A percentile compares a stretch with the other conserved stretches of the same genome.
phyloP scores from a whole-genome alignment of 208 protist species.

The Pavlovales sp. region DNA sequence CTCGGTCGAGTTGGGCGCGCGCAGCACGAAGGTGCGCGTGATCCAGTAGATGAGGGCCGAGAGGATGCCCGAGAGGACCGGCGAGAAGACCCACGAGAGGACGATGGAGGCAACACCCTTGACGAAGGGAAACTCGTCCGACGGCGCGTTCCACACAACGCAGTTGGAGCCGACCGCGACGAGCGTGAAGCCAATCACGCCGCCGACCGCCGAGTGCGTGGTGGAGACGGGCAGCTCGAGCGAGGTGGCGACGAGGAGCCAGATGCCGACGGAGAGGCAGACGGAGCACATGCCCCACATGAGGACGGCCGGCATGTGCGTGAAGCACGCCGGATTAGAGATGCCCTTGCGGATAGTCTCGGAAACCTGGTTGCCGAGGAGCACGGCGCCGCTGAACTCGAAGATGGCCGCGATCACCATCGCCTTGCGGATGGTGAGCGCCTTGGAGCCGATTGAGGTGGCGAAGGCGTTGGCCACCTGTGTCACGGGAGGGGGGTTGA shows the following conservation, averaged over 20 bases:
- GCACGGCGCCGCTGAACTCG: conserved; percentile 42
- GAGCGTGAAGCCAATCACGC: conserved; percentile 74
- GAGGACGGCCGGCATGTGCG: conserved; percentile 9
- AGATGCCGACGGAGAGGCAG: conserved; percentile 67
- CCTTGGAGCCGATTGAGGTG: conserved; percentile 75
- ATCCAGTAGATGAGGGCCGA: conserved; percentile 30
- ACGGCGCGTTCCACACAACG: conserved; percentile 8
- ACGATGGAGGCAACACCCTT: conserved; percentile 44
- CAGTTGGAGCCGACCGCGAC: conserved; percentile 43
- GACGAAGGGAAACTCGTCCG: conserved; percentile 1
- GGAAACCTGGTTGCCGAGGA: conserved; percentile 36
- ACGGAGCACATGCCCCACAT: conserved; percentile 41
- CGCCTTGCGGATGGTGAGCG: conserved; percentile 72
- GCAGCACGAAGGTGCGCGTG: not conserved
- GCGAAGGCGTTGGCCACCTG: conserved; percentile 83
- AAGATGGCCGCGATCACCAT: conserved; percentile 60
- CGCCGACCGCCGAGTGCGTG: conserved; percentile 80
- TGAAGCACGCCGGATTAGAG: conserved; percentile 19
- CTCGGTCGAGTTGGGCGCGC: not conserved
- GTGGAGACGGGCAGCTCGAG: conserved; percentile 76
- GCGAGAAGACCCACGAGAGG: conserved; percentile 50
- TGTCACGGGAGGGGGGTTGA: too few species aligned
- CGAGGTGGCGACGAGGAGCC: conserved; percentile 72
- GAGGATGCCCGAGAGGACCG: conserved; percentile 47
- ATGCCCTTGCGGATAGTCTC: conserved; percentile 47